Evolutionary conservation across 495 filamentous ascomycete species (phyloP).

Genomic region (Aspergillus mulundensis): DNA sequence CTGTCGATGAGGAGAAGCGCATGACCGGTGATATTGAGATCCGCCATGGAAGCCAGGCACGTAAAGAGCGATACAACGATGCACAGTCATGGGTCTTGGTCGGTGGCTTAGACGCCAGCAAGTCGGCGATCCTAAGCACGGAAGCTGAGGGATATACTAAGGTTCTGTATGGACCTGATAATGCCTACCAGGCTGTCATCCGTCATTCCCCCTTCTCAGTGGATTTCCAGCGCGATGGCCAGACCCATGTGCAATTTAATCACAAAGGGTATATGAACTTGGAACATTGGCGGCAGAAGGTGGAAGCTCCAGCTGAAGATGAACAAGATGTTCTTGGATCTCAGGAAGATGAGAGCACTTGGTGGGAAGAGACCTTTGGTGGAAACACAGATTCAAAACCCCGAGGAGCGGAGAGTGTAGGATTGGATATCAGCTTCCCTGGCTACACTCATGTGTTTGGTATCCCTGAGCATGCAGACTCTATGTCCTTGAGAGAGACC

Average conservation of each 20-base stretch:
- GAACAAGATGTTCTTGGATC: conserved; percentile 37
- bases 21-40: conserved; percentile 85
- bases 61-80: conserved; percentile 93
- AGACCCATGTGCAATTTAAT: conserved; percentile 84
- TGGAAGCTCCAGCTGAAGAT: conserved; percentile 57
- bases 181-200: conserved; percentile 75
- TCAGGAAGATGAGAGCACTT: conserved; percentile 73
- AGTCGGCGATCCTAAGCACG: conserved; percentile 57
- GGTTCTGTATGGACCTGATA: conserved; percentile 74
- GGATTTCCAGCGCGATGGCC: conserved; percentile 77
- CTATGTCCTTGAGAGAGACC: conserved; percentile 83
- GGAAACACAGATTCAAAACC: conserved; percentile 93
- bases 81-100: conserved; percentile 82
- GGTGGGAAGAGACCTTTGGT: conserved; percentile 97
- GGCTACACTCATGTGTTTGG: conserved; percentile 91
- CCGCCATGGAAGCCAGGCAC: conserved; percentile 73
- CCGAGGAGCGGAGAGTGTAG: conserved; percentile 82
- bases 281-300: conserved; percentile 92
- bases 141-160: conserved; percentile 62
- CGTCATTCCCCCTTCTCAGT: conserved; percentile 76
- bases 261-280: conserved; percentile 81
- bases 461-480: conserved; percentile 89
- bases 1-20: conserved; percentile 84
- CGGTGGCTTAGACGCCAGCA: conserved; percentile 67
- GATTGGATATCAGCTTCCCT: conserved; percentile 83